Conservation (phyloP, 352 stramenopile genomes). For the Plasmopara muralis region DNA sequence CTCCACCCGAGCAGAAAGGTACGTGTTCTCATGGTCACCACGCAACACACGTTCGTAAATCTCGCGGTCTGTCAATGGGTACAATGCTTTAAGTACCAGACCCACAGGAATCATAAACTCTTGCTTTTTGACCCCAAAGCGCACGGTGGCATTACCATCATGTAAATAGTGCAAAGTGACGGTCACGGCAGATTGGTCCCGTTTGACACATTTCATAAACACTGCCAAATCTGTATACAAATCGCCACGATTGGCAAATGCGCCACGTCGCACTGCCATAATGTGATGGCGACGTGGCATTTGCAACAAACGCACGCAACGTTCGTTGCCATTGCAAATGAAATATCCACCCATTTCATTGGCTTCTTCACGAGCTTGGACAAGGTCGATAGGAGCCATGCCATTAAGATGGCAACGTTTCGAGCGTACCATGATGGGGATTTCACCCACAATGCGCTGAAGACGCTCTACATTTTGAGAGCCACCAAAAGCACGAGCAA, state of each 20-base stretch:
- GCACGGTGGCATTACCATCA: conserved; percentile 94
- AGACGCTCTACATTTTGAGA: conserved; percentile 82
- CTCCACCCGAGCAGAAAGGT: conserved; percentile 94
- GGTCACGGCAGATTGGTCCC: conserved; percentile 94
- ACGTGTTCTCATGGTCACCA: conserved; percentile 95
- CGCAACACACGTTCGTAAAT: conserved; percentile 96
- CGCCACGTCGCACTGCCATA: conserved; percentile 93
- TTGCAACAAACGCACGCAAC: conserved; percentile 96
- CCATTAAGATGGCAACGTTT: conserved; percentile 93
- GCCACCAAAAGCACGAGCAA: conserved; percentile 74
- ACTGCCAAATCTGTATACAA: conserved; percentile 97
- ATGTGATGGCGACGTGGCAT: conserved; percentile 86
- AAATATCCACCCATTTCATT: conserved; percentile 99
- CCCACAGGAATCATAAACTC: conserved; percentile 98
- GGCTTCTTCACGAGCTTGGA: conserved; percentile 87
- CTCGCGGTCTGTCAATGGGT: conserved; percentile 88
- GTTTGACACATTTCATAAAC: conserved; percentile 94
- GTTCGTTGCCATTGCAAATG: conserved; percentile 99
- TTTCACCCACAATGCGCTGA: conserved; percentile 87
- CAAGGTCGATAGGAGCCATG: conserved; percentile 81
- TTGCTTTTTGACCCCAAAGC: conserved; percentile 96
- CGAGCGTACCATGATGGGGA: conserved; percentile 97
- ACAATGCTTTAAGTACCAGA: conserved; percentile 96
- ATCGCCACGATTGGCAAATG: conserved; percentile 95
- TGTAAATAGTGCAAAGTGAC: conserved; percentile 98